Percentiles rank a stretch among this genome's conserved stretches.
Evolutionary conservation across 2,329 filamentous ascomycete species (phyloP).

Genomic region (Cercospora nicotianae): DNA sequence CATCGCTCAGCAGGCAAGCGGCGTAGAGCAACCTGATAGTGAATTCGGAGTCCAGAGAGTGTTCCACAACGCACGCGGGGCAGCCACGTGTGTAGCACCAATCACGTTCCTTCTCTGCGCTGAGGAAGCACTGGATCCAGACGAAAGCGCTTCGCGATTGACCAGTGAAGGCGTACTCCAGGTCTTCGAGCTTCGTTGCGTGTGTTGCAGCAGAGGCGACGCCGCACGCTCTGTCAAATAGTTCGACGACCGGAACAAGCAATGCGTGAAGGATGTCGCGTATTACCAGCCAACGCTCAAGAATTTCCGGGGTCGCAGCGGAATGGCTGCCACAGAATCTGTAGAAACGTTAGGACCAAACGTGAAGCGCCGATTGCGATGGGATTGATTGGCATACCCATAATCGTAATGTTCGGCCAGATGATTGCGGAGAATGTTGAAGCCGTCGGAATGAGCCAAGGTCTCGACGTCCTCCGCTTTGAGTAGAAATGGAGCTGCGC

Average conservation of each 20-base stretch:
- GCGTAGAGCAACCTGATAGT: conserved; percentile 50
- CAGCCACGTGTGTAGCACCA: conserved; percentile 60
- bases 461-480: conserved; percentile 44
- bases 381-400: conserved; percentile 34
- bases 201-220: conserved; percentile 54
- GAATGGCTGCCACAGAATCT: conserved; percentile 50
- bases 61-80: conserved; percentile 51
- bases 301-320: conserved; percentile 36
- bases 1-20: conserved; percentile 49
- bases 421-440: conserved; percentile 46
- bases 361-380: not conserved
- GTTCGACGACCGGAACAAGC: conserved; percentile 58
- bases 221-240: conserved; percentile 56
- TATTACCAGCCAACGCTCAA: conserved; percentile 52
- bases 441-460: conserved; percentile 45
- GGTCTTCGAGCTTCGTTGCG: conserved; percentile 51
- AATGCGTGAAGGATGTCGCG: conserved; percentile 61
- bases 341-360: conserved; percentile 43
- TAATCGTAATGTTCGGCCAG: conserved; percentile 44
- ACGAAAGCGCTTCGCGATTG: conserved; percentile 59
- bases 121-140: conserved; percentile 60
- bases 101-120: conserved; percentile 53
- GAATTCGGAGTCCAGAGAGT: conserved; percentile 49
- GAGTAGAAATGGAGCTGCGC: conserved; percentile 46
- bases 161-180: conserved; percentile 58